A percentile compares a stretch with the other conserved stretches of the same genome.
phyloP scores from a whole-genome alignment of 306 rosid species.

The Aeschynomene evenia region DNA sequence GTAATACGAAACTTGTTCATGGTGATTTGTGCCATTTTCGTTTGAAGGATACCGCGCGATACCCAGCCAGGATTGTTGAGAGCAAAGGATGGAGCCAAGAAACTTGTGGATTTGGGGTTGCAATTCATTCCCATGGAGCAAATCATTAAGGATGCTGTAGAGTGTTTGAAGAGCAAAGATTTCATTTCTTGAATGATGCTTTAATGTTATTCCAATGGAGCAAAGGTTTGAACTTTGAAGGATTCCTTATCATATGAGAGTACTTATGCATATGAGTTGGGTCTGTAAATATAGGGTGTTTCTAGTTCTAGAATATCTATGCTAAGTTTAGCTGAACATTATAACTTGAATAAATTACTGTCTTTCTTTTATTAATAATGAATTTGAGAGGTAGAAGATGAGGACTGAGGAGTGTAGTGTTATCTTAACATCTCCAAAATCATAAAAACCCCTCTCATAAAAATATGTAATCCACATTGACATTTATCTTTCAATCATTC shows the following conservation, averaged over 20 bases:
- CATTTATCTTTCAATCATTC: too few species aligned
- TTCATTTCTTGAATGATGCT: slow-evolving; percentile 49
- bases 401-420: neutral
- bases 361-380: neutral
- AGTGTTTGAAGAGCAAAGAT: slow-evolving; percentile 73
- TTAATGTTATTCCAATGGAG: too few species aligned
- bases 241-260: neutral
- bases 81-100: slow-evolving; percentile 52
- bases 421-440: too few species aligned
- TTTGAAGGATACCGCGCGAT: slow-evolving; percentile 58
- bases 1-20: slow-evolving; percentile 17
- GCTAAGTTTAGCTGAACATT: neutral
- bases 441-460: too few species aligned
- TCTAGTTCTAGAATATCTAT: slow-evolving; percentile 1
- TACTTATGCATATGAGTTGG: neutral
- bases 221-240: too few species aligned
- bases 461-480: too few species aligned
- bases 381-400: neutral
- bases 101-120: slow-evolving; percentile 73
- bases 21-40: neutral
- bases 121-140: slow-evolving; percentile 81
- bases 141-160: slow-evolving; percentile 83
- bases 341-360: neutral
- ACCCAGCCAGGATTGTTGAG: slow-evolving; percentile 83
- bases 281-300: slow-evolving; percentile 16